Percentiles rank a stretch among this genome's conserved stretches.
phyloP scores from a whole-genome alignment of 2,329 filamentous ascomycete genomes.

The Botrytis squamosa region DNA sequence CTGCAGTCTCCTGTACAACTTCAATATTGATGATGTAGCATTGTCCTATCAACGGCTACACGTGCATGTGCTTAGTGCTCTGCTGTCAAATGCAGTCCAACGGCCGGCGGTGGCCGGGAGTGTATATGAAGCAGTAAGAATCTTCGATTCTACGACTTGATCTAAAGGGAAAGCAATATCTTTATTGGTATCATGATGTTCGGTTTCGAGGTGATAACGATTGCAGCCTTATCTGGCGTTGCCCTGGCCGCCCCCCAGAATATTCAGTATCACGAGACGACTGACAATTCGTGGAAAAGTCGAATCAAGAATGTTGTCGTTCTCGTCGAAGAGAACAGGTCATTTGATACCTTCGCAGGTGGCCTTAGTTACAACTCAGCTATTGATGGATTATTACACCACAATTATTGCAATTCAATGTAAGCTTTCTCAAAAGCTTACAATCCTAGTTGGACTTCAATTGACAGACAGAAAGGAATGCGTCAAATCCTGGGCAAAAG shows the following conservation, averaged over 20 bases:
- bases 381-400: slow-evolving; percentile 42
- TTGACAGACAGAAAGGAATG: slow-evolving; percentile 30
- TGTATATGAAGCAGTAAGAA: slow-evolving; percentile 12
- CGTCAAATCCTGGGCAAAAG: slow-evolving; percentile 32
- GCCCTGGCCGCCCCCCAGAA: slow-evolving; percentile 28
- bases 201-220: slow-evolving; percentile 14
- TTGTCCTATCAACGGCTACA: slow-evolving; percentile 19
- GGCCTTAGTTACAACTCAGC: slow-evolving; percentile 42
- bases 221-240: slow-evolving; percentile 28
- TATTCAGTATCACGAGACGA: slow-evolving; percentile 24
- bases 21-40: not conserved
- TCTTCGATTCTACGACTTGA: not conserved
- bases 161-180: not conserved
- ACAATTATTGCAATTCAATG: slow-evolving; percentile 45
- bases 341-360: slow-evolving; percentile 44
- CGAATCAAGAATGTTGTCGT: slow-evolving; percentile 51
- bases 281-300: slow-evolving; percentile 32
- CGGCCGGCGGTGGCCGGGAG: not conserved
- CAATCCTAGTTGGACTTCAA: not conserved
- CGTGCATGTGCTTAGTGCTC: slow-evolving; percentile 8
- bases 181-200: slow-evolving; percentile 16
- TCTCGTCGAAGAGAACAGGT: slow-evolving; percentile 46
- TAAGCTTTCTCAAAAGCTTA: slow-evolving; percentile 27
- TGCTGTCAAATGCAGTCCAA: not conserved
- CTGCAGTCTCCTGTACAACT: not conserved